These are phyloP conservation scores for Citropsis articulata DNA, from an alignment of 345 rosid genomes.

Conservation along the genomic window DNA sequence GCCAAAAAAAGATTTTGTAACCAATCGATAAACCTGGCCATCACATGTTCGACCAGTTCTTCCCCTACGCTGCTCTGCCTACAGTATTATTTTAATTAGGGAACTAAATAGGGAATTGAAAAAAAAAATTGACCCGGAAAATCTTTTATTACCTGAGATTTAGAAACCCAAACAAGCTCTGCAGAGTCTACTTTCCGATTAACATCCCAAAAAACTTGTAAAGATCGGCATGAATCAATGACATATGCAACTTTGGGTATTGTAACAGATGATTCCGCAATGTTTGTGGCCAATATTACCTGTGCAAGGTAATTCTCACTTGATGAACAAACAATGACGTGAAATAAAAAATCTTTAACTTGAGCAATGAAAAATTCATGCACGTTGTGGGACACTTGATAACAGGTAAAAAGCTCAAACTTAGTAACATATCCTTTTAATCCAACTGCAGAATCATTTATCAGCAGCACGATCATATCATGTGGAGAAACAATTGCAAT, in stretches of 20 bases:
- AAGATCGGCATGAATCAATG: constrained; percentile 91
- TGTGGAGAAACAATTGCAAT: neutral
- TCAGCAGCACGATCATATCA: neutral
- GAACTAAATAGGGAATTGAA: constrained; percentile 8
- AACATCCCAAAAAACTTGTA: constrained; percentile 87
- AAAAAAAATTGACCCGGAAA: neutral
- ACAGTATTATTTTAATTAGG: constrained; percentile 25
- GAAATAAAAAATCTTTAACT: neutral
- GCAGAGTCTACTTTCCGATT: constrained; percentile 56
- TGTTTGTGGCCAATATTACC: constrained; percentile 94
- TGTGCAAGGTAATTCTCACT: constrained; percentile 24
- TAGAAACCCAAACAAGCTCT: constrained; percentile 86
- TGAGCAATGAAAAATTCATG: neutral
- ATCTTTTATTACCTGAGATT: constrained; percentile 69
- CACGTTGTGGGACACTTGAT: neutral
- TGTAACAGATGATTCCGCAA: constrained; percentile 96
- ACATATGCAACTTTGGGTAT: constrained; percentile 92
- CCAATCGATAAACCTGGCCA: constrained; percentile 88
- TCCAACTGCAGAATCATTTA: neutral
- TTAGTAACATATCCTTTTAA: neutral
- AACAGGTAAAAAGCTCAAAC: neutral
- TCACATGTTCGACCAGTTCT: constrained; percentile 98
- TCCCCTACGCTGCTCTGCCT: constrained; percentile 96
- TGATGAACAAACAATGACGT: constrained; percentile 8
- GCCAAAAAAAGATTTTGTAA: constrained; percentile 69